These are phyloP conservation scores for Ottelia alismoides DNA, from an alignment of 106 monocot genomes.

Conservation along the genomic window DNA sequence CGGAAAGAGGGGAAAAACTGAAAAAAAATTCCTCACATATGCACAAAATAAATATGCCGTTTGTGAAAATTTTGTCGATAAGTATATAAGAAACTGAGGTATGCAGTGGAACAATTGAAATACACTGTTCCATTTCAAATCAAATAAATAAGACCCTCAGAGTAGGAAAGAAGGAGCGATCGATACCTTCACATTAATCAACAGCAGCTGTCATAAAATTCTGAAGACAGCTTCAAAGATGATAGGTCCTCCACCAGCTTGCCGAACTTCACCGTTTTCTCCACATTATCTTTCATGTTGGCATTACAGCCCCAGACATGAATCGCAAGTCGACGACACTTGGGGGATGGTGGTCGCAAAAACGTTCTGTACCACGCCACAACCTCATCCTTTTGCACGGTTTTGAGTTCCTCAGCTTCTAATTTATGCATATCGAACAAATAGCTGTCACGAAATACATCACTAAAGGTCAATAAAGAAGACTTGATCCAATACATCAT, in stretches of 20 bases:
- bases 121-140: too few relatives aligned
- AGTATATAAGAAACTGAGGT: too few relatives aligned
- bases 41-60: too few relatives aligned
- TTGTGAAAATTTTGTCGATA: too few relatives aligned
- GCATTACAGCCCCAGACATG: slow-evolving; percentile 80
- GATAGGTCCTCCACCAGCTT: slow-evolving; percentile 30
- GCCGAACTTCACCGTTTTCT: slow-evolving; percentile 24
- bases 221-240: slow-evolving; percentile 32
- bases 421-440: slow-evolving; percentile 60
- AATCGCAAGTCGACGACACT: slow-evolving; percentile 57
- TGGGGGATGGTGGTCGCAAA: slow-evolving; percentile 41
- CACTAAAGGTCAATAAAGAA: not conserved
- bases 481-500: not conserved
- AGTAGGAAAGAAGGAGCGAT: too few relatives aligned
- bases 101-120: too few relatives aligned
- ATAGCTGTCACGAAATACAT: slow-evolving; percentile 29
- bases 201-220: slow-evolving; percentile 46
- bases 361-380: slow-evolving; percentile 72
- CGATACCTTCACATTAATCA: slow-evolving; percentile 14
- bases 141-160: too few relatives aligned
- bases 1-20: too few relatives aligned
- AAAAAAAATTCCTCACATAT: too few relatives aligned
- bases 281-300: slow-evolving; percentile 15
- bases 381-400: slow-evolving; percentile 62
- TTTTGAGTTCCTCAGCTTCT: slow-evolving; percentile 76